Base-by-base conservation (phyloP, 352 stramenopile genomes). In the Pythium plurisporium region DNA sequence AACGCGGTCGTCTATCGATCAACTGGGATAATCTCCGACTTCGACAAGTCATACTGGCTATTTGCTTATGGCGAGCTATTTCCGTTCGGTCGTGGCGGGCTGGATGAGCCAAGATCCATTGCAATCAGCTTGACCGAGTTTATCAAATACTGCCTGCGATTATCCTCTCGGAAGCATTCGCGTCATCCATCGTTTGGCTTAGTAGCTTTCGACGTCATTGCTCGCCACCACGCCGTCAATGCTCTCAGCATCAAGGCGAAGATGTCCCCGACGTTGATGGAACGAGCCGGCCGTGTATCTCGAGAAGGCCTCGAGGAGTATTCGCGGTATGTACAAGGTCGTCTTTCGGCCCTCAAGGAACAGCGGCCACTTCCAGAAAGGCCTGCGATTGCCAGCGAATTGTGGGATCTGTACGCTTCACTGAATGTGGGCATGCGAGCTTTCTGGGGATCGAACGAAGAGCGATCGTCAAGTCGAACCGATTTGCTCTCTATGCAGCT, bases 21-120 rank as follows among this genome's bases (percentile, higher is more conserved):
- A 38, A 15, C 33, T 38, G 33, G 33, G 10, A 10, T 38, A 15
- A 10, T 38, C 15, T 38, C 33, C 33, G 33, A 38, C 15, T 38
- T 15, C 15, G 33, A 38, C 15, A 10, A 10, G 15, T 10, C 15
- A 15, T 38, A 15, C 15, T 38, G 33, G 33, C 10, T 15, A 15
- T 15, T 15, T 38, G 33, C 33, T 38, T 38, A 15, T 38, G 10
- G 33, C 52, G 63, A n/a, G 66, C 58, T 63, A 25, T 68, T 71
- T 52, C 54, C 64, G 2, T 71, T 29, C 37, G 64, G 64, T 4
- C 52, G 64, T 40, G 64, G 64, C 12, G 54, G 58, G 1, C 23
- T 67, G 8, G 54, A 67, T 27, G 53, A 64, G 22, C 26, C 56
- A 0, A 17, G 63, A 9, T 10, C 11, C 20, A n/a, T 66, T 22